Conservation (phyloP, 2,329 filamentous ascomycete genomes). For the Trichoderma aggressivum region DNA sequence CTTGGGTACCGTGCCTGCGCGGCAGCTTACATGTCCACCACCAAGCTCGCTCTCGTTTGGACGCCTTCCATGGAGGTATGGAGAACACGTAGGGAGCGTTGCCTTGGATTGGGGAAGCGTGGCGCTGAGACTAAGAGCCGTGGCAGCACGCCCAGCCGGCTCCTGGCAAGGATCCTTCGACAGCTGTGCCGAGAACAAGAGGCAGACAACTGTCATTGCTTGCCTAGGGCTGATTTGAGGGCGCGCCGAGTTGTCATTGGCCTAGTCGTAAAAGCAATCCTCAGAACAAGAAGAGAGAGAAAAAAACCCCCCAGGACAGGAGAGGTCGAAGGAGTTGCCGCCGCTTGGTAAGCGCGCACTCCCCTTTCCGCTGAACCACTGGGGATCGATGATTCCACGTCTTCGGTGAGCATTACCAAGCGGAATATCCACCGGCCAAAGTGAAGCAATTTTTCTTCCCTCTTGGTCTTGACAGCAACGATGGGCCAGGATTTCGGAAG, state of each 20-base stretch:
- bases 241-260: constrained; percentile 4
- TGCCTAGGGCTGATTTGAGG: constrained; percentile 11
- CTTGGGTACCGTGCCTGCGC: background rate
- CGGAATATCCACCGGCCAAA: background rate
- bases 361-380: background rate
- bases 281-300: background rate
- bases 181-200: background rate
- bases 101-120: background rate
- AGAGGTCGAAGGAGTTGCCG: background rate
- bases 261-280: constrained; percentile 3
- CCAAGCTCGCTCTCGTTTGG: background rate
- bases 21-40: background rate
- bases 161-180: background rate
- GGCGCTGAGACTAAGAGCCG: constrained; percentile 4
- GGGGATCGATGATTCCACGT: background rate
- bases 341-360: background rate
- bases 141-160: background rate
- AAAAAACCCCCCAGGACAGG: background rate
- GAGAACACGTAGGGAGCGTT: background rate
- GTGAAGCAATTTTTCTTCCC: background rate
- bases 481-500: background rate
- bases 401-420: constrained; percentile 7
- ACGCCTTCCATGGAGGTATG: background rate
- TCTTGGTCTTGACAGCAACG: background rate
- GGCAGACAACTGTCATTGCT: background rate